Evolutionary conservation across 148 eudicot genomes (phyloP).

Genomic region (Polygonum maritimum): DNA sequence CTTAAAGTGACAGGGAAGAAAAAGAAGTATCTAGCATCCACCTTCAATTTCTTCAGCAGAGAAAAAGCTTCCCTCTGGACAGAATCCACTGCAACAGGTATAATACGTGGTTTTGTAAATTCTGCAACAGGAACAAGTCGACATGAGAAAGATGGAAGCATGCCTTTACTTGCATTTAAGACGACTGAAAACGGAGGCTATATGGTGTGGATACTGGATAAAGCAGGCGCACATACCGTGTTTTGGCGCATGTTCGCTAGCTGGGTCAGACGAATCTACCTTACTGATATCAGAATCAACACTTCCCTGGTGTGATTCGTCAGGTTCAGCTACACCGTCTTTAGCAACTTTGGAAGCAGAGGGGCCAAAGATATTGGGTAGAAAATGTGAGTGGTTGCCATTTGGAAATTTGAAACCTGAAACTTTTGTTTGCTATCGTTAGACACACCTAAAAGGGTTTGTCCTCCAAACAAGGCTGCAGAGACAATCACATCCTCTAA

Average conservation of each 20-base stretch:
- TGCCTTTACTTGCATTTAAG: not conserved
- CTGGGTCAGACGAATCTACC: conserved; percentile 23
- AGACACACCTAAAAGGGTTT: not conserved
- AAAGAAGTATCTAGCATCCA: conserved; percentile 21
- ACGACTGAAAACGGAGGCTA: not conserved
- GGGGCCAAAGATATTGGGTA: conserved; percentile 24
- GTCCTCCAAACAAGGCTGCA: not conserved
- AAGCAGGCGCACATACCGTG: conserved; percentile 29
- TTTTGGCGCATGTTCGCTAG: conserved; percentile 16
- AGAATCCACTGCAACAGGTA: conserved; percentile 56
- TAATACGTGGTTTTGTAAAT: conserved; percentile 30
- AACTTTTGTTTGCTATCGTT: not conserved
- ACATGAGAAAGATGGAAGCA: conserved; percentile 7
- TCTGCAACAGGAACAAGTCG: conserved; percentile 23
- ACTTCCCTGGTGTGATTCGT: conserved; percentile 17
- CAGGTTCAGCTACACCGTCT: conserved; percentile 18
- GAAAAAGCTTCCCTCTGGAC: conserved; percentile 72
- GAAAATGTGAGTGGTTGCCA: conserved; percentile 30
- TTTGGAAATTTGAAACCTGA: conserved; percentile 43
- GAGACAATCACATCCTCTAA: too few species aligned
- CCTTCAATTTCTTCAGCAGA: conserved; percentile 74
- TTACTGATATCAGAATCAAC: conserved; percentile 20
- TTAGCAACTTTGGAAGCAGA: conserved; percentile 17
- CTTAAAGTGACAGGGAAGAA: not conserved
- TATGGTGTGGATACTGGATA: not conserved